Base-by-base conservation (phyloP, 108 stramenopile species). In the Skeletonema costatum region DNA sequence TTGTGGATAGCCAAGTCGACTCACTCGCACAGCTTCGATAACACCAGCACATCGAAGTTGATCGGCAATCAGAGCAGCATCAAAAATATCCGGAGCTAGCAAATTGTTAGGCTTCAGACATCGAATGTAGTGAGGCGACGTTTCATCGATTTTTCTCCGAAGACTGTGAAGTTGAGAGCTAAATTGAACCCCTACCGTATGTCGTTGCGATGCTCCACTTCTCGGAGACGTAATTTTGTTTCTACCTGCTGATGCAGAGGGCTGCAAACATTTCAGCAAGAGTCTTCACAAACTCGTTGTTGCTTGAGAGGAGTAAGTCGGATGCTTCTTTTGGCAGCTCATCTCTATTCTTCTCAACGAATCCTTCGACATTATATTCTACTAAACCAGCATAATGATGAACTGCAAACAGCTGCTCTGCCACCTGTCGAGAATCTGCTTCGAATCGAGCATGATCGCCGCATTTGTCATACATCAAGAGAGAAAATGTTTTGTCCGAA, bases 341-440 rank as follows among this genome's bases (percentile, higher is more conserved):
- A 74, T 98, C 98, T 41, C 90, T 88, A 75, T 98, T 98, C 84
- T 97, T 97, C 50, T 92, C 96, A 41, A 93, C 68, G 73, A 98
- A 97, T 19, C 88, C 88, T 30, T 85, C 86, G 9, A 93, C 79
- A 35, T 73, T 86, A 86, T 98, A 98, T 66, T 91, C 89, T 30
- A 98, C 98, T 17, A 83, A 76, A 41, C 96, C 96, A 64, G 94
- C 95, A 62, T 95, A 97, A 74, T 96, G 95, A 31, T 89, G 85
- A 46, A 95, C 78, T 31, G 87, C 79, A 76, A 95, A 96, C 31
- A 87, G 74, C 21, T 84, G 79, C 21, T 66, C 66, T 19, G 90
- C 91, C 65, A 77, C 84, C 68, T 92, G 90, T 19, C 87, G 87
- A 19, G 77, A 64, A 61, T 77, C 77, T n/a, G 87, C 88, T 48